Conservation (phyloP, 768 basidiomycete species). For the Tricholoma furcatifolium region DNA sequence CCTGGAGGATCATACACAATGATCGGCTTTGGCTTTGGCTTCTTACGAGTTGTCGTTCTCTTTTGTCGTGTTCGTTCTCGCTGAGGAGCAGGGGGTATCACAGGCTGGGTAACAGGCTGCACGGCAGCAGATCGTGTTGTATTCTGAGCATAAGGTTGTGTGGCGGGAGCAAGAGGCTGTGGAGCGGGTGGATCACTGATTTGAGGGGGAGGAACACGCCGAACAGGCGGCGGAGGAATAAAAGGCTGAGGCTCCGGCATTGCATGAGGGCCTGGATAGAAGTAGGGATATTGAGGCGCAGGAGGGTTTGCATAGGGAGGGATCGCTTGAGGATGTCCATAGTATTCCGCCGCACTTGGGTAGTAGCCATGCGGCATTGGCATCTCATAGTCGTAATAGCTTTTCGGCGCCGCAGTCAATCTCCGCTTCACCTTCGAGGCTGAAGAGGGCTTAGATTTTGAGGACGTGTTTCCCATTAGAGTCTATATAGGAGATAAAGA, state of each 20-base stretch:
- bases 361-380: slow-evolving; percentile 1
- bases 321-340: not conserved
- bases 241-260: slow-evolving; percentile 11
- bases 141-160: not conserved
- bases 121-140: not conserved
- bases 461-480: slow-evolving; percentile 7
- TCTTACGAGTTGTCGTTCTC: not conserved
- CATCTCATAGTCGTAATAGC: slow-evolving; percentile 3
- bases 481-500: not conserved
- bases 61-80: slow-evolving; percentile 2
- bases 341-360: slow-evolving; percentile 5
- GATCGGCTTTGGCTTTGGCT: not conserved
- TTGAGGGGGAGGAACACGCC: not conserved
- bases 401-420: not conserved
- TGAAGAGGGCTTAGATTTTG: not conserved
- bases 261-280: not conserved
- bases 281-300: slow-evolving; percentile 8
- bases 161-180: not conserved
- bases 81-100: not conserved
- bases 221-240: not conserved
- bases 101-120: not conserved
- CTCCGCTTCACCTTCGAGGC: slow-evolving; percentile 1
- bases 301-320: slow-evolving; percentile 1
- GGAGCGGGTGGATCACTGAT: not conserved
- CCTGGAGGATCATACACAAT: slow-evolving; percentile 5